Evolutionary conservation across 345 rosid species (phyloP).

Genomic region (Eucalyptus regnans): DNA sequence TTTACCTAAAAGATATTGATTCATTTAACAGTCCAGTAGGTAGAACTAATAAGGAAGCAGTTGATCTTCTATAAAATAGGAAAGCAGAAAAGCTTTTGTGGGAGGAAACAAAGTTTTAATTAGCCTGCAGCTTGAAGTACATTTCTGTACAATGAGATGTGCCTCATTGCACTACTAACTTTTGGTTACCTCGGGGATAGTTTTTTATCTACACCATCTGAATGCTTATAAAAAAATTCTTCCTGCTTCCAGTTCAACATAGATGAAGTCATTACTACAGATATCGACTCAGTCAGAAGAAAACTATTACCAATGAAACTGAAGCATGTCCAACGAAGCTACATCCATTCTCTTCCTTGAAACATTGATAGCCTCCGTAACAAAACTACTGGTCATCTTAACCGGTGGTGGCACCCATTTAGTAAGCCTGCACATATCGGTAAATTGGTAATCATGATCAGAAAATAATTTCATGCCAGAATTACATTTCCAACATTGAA

Average conservation of each 20-base stretch:
- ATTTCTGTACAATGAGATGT: background rate
- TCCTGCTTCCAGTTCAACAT: background rate
- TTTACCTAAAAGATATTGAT: background rate
- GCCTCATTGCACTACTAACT: background rate
- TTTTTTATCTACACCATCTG: background rate
- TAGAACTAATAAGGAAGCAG: background rate
- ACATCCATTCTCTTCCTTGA: constrained; percentile 94
- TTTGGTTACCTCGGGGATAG: background rate
- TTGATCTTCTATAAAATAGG: background rate
- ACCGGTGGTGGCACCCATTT: constrained; percentile 98
- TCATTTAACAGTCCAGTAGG: background rate
- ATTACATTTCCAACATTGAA: background rate
- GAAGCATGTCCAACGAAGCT: constrained; percentile 92
- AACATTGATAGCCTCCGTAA: constrained; percentile 53
- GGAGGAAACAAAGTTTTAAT: background rate
- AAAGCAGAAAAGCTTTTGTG: background rate
- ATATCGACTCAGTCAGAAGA: background rate
- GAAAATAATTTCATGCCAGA: background rate
- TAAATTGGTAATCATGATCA: background rate
- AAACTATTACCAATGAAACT: constrained; percentile 70
- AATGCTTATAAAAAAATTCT: background rate
- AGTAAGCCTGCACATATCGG: constrained; percentile 42
- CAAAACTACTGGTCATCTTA: constrained; percentile 81
- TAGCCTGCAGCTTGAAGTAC: background rate
- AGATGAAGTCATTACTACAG: background rate